These are phyloP conservation scores for Eucalyptus sp. DNA, from an alignment of 345 rosid genomes.

Conservation along the genomic window DNA sequence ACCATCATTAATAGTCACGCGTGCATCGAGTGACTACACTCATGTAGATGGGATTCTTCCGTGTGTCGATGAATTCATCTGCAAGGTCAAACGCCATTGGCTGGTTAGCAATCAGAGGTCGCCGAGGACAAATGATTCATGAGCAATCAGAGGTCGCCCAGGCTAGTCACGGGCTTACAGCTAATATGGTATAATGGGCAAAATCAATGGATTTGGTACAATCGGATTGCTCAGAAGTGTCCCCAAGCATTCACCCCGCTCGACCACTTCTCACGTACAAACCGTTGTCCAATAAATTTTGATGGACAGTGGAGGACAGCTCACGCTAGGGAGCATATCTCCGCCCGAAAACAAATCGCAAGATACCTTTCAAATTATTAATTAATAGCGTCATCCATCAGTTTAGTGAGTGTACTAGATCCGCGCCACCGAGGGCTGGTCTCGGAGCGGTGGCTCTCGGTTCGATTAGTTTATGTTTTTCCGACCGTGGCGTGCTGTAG, in stretches of 20 bases:
- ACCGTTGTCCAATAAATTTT: background rate
- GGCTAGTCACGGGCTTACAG: background rate
- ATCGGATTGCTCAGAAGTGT: background rate
- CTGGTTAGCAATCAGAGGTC: background rate
- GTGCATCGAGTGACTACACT: background rate
- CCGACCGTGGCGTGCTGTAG: background rate
- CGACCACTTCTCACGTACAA: background rate
- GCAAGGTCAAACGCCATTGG: background rate
- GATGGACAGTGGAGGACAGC: background rate
- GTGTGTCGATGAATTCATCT: background rate
- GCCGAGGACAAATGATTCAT: background rate
- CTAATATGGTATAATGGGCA: background rate
- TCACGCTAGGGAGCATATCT: background rate
- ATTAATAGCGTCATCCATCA: background rate
- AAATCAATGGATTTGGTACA: background rate
- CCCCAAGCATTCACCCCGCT: background rate
- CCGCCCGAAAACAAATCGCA: background rate
- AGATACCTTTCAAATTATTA: background rate
- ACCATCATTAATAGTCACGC: background rate
- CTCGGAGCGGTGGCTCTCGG: background rate
- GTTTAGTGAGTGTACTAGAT: background rate
- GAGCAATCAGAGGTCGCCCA: background rate
- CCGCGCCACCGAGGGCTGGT: background rate
- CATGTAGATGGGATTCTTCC: background rate
- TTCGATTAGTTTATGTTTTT: background rate